These are phyloP conservation scores for Capsicum chinense DNA, from an alignment of 257 asterid genomes.

Conservation along the genomic window DNA sequence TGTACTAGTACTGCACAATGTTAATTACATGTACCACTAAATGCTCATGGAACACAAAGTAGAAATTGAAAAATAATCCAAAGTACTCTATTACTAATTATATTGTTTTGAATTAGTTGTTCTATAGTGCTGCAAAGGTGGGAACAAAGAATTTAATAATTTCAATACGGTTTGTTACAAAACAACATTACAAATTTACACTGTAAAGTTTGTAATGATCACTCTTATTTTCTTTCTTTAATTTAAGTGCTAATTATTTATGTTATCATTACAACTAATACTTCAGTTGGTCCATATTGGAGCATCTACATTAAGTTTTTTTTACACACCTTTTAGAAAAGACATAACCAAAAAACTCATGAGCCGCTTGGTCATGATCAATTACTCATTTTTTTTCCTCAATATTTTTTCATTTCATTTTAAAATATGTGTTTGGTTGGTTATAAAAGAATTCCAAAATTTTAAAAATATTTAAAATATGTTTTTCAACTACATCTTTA, in stretches of 20 bases:
- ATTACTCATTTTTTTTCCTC: too few species aligned
- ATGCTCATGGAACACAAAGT: slow-evolving; percentile 6
- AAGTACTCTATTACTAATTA: neutral
- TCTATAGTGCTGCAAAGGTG: neutral
- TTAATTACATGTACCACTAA: slow-evolving; percentile 16
- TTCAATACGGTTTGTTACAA: neutral
- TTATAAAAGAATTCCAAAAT: too few species aligned
- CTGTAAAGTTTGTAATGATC: slow-evolving; percentile 18
- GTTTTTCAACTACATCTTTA: too few species aligned
- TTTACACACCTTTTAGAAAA: too few species aligned
- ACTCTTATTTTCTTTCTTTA: neutral
- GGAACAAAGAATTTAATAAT: neutral
- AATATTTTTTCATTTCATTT: too few species aligned
- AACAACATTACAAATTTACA: neutral
- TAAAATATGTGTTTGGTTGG: too few species aligned
- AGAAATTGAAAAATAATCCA: neutral
- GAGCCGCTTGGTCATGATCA: too few species aligned
- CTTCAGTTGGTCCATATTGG: neutral
- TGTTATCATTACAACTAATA: neutral
- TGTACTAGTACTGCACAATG: neutral
- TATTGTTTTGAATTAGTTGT: neutral
- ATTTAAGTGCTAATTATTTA: neutral
- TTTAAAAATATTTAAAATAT: too few species aligned
- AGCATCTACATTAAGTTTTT: neutral
- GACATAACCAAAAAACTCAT: too few species aligned